A percentile compares a stretch with the other conserved stretches of the same genome.
phyloP scores from a whole-genome alignment of 1,284 basidiomycete species.

The Ceratobasidium sp. region DNA sequence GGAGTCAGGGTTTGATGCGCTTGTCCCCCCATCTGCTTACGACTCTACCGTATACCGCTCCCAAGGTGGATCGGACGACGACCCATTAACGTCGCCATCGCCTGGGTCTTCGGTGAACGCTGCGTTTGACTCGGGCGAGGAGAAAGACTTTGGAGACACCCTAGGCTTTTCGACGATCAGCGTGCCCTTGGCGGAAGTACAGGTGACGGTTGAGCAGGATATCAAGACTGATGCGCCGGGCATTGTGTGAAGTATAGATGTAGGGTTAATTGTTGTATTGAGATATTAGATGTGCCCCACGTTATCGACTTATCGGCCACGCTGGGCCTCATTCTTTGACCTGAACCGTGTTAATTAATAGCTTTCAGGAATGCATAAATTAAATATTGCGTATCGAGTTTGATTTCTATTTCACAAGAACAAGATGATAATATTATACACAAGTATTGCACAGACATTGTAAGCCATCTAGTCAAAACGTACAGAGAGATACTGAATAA shows the following conservation, averaged over 20 bases:
- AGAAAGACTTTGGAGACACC: conserved; percentile 11
- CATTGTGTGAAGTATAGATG: conserved; percentile 5
- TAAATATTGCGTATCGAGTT: not conserved
- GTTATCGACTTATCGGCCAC: not conserved
- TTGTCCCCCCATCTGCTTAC: conserved; percentile 7
- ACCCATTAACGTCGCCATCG: conserved; percentile 17
- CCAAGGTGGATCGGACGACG: conserved; percentile 17
- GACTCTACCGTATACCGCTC: conserved; percentile 6
- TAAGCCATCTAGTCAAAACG: no score
- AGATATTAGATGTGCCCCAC: not conserved
- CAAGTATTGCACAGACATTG: no score
- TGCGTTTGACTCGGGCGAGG: conserved; percentile 18
- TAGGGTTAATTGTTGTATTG: not conserved
- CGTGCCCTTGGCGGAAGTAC: conserved; percentile 13
- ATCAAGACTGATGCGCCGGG: not conserved
- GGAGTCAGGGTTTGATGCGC: conserved; percentile 8
- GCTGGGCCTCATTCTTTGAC: not conserved
- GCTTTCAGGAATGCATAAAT: conserved; percentile 5
- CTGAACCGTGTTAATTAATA: not conserved
- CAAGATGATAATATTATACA: no score
- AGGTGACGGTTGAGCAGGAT: conserved; percentile 2
- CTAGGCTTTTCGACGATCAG: not conserved
- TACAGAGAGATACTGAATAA: no score
- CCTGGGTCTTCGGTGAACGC: conserved; percentile 2
- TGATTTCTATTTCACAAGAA: no score